A percentile compares a stretch with the other conserved stretches of the same genome.
Evolutionary conservation across 768 basidiomycete species (phyloP).

Genomic region (Tricholoma hemisulphureum): DNA sequence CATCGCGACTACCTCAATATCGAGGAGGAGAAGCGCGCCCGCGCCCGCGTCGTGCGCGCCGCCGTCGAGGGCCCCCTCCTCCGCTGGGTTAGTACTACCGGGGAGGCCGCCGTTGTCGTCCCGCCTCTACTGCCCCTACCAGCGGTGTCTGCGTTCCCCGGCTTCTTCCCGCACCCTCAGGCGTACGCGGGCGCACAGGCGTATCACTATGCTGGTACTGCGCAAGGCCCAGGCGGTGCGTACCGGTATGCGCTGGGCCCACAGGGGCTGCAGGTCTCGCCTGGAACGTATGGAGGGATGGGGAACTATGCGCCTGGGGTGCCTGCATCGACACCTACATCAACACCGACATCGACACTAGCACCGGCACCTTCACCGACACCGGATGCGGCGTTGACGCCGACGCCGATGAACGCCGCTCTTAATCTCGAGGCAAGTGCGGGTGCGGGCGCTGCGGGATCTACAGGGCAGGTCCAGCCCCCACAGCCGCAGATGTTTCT

Average conservation of each 20-base stretch:
- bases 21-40: constrained; percentile 81
- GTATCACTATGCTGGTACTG: constrained; percentile 10
- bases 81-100: constrained; percentile 67
- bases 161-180: constrained; percentile 5
- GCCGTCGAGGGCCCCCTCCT: constrained; percentile 64
- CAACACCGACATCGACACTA: constrained; percentile 2
- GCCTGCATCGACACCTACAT: not conserved
- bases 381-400: no score
- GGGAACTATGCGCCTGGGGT: not conserved
- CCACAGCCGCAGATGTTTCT: constrained; percentile 18
- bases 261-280: not conserved
- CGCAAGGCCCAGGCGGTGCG: constrained; percentile 5
- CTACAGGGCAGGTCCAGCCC: no score
- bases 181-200: constrained; percentile 15
- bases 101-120: constrained; percentile 51
- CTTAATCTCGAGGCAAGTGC: no score
- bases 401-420: no score
- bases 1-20: constrained; percentile 75
- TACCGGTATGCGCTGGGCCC: constrained; percentile 11
- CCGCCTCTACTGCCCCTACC: constrained; percentile 30
- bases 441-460: not conserved
- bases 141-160: not conserved
- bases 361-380: not conserved
- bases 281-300: constrained; percentile 4
- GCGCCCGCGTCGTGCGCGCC: constrained; percentile 61